These are phyloP conservation scores for Mycosphaerella sp. DNA, from an alignment of 2,329 filamentous ascomycete species.

Conservation along the genomic window DNA sequence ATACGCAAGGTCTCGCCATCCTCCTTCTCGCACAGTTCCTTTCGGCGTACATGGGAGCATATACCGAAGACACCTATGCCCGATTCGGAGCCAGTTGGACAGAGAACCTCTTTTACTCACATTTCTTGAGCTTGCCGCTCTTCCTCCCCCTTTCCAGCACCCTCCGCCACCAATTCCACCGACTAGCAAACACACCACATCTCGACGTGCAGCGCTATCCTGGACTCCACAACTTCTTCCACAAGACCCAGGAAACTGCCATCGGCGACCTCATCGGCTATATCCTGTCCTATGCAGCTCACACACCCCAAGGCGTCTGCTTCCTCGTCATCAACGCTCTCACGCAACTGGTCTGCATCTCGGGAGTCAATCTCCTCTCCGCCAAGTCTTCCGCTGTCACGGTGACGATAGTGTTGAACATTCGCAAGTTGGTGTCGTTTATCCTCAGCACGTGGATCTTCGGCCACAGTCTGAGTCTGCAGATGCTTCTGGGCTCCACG, in stretches of 20 bases:
- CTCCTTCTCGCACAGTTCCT: slow-evolving; percentile 83
- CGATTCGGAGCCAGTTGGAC: slow-evolving; percentile 85
- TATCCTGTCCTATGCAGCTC: slow-evolving; percentile 15
- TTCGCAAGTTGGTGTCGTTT: slow-evolving; percentile 87
- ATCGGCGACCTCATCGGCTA: slow-evolving; percentile 7
- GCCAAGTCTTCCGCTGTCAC: slow-evolving; percentile 85
- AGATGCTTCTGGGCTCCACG: slow-evolving; percentile 72
- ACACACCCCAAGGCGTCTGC: slow-evolving; percentile 60
- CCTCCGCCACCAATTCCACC: slow-evolving; percentile 58
- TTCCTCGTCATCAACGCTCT: slow-evolving; percentile 71
- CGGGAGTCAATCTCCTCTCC: slow-evolving; percentile 89
- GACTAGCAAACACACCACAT: slow-evolving; percentile 52
- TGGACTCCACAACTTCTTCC: slow-evolving; percentile 1
- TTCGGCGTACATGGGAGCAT: slow-evolving; percentile 90
- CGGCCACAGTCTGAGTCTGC: slow-evolving; percentile 70
- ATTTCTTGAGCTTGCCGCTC: slow-evolving; percentile 66
- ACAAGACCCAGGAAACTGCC: slow-evolving; percentile 2
- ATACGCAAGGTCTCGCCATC: slow-evolving; percentile 67
- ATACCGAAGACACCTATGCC: slow-evolving; percentile 84
- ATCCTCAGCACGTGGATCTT: slow-evolving; percentile 91
- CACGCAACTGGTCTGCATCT: slow-evolving; percentile 92
- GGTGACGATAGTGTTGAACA: slow-evolving; percentile 92
- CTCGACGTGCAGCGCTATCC: slow-evolving; percentile 34
- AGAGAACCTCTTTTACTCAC: slow-evolving; percentile 93
- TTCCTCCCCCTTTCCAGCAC: slow-evolving; percentile 67